phyloP scores from a whole-genome alignment of 108 stramenopile species.

The Nitzschia sp. region DNA sequence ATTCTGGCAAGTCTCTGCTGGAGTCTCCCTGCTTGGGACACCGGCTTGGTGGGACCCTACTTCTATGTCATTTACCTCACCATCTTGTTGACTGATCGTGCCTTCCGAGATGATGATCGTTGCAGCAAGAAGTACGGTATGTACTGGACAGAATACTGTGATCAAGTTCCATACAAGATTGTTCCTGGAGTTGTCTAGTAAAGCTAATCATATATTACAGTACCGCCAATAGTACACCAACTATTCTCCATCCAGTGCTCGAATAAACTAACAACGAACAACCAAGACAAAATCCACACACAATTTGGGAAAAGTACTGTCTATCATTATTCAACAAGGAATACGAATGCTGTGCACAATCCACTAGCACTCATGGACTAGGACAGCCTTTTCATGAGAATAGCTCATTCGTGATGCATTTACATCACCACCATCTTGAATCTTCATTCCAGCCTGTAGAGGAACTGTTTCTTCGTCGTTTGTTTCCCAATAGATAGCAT shows the following conservation, averaged over 20 bases:
- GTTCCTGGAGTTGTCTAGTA: conserved; percentile 70
- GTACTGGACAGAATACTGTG: conserved; percentile 94
- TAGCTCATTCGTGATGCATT: background rate
- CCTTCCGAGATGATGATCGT: conserved; percentile 91
- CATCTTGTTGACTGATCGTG: conserved; percentile 92
- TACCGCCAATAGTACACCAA: too few species aligned
- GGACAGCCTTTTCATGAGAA: background rate
- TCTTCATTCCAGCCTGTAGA: conserved; percentile 12
- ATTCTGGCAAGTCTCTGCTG: conserved; percentile 90
- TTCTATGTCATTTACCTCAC: conserved; percentile 94
- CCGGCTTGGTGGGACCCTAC: conserved; percentile 69
- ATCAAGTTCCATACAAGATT: conserved; percentile 85
- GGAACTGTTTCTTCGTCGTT: conserved; percentile 69
- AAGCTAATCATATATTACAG: too few species aligned
- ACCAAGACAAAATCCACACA: too few species aligned
- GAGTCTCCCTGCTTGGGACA: conserved; percentile 75
- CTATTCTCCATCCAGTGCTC: too few species aligned
- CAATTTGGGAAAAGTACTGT: too few species aligned
- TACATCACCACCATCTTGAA: background rate
- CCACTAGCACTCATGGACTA: background rate
- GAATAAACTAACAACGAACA: too few species aligned
- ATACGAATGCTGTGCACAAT: too few species aligned
- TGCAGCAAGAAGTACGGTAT: conserved; percentile 95
- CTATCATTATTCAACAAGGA: too few species aligned
- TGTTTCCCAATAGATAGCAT: conserved; percentile 90